phyloP scores from a whole-genome alignment of 2,329 filamentous ascomycete genomes.

The Tetracladium maxilliforme region DNA sequence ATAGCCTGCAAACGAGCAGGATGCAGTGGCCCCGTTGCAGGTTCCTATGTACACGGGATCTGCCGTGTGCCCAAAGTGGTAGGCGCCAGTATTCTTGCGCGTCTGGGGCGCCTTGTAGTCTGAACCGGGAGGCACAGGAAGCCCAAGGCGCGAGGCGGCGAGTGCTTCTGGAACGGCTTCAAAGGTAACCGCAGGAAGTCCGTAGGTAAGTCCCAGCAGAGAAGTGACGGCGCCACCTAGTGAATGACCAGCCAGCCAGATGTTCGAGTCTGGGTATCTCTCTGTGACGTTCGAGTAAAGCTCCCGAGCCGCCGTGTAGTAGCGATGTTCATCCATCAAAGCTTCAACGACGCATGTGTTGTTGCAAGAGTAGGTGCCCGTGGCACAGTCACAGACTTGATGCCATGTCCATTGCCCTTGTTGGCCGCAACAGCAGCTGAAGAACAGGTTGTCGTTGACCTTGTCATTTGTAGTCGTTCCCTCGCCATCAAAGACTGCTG shows the following conservation, averaged over 20 bases:
- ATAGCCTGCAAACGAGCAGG: conserved; percentile 84
- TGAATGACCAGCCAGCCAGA: conserved; percentile 89
- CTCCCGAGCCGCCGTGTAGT: conserved; percentile 80
- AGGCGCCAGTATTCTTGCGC: conserved; percentile 60
- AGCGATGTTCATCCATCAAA: conserved; percentile 69
- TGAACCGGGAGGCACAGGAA: conserved; percentile 70
- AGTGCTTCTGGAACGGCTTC: conserved; percentile 87
- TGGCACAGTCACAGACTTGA: conserved; percentile 86
- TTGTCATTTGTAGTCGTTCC: conserved; percentile 97
- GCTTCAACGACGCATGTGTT: conserved; percentile 72
- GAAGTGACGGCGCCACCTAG: conserved; percentile 80
- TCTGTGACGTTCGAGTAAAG: conserved; percentile 87
- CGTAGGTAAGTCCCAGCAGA: conserved; percentile 83
- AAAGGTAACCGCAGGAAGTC: conserved; percentile 80
- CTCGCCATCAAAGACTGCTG: conserved; percentile 89
- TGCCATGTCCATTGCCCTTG: conserved; percentile 83
- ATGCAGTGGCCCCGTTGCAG: conserved; percentile 79
- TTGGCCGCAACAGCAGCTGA: conserved; percentile 94
- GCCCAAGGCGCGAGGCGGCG: conserved; percentile 67
- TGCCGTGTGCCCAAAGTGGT: conserved; percentile 89
- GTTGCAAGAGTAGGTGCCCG: conserved; percentile 78
- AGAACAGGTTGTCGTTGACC: conserved; percentile 93
- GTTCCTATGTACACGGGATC: conserved; percentile 91
- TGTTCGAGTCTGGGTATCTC: conserved; percentile 67
- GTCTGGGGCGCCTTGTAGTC: conserved; percentile 58